Evolutionary conservation across 108 stramenopile genomes (phyloP).

Genomic region (Pseudonitzschia delicatissima): DNA sequence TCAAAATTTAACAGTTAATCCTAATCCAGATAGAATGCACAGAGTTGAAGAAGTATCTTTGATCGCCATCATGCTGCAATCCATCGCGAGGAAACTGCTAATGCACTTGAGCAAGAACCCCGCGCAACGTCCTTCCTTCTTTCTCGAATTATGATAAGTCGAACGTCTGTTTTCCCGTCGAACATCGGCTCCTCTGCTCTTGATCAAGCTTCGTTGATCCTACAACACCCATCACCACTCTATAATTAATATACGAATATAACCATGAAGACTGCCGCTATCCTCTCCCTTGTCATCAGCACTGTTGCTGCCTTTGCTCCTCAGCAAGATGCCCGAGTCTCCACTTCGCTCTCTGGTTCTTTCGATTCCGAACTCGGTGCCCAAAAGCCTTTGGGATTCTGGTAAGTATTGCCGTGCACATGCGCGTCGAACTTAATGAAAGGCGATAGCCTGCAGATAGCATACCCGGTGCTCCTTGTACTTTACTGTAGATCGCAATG

Average conservation of each 20-base stretch:
- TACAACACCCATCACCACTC: constrained; percentile 2
- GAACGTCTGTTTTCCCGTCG: too few relatives aligned
- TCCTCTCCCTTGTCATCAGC: constrained; percentile 61
- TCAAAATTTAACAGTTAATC: not conserved
- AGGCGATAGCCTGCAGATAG: too few relatives aligned
- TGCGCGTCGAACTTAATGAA: too few relatives aligned
- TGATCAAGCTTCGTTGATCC: too few relatives aligned
- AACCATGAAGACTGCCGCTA: constrained; percentile 61
- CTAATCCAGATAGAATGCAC: not conserved
- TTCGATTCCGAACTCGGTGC: constrained; percentile 80
- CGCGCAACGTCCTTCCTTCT: too few relatives aligned
- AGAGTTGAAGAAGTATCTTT: constrained; percentile 8
- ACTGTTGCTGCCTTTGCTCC: constrained; percentile 73
- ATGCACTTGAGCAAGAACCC: too few relatives aligned
- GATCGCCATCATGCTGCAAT: constrained; percentile 2
- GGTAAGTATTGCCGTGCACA: too few relatives aligned
- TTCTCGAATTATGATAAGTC: too few relatives aligned
- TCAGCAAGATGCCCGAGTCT: constrained; percentile 34
- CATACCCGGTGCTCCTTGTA: too few relatives aligned
- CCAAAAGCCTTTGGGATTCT: constrained; percentile 81
- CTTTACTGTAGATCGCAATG: too few relatives aligned
- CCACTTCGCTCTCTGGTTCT: constrained; percentile 47
- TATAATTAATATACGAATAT: not conserved
- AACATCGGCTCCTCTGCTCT: too few relatives aligned
- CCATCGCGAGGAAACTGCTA: not conserved